Conservation (phyloP, 108 stramenopile species). For the Cyclotella kingstonii region DNA sequence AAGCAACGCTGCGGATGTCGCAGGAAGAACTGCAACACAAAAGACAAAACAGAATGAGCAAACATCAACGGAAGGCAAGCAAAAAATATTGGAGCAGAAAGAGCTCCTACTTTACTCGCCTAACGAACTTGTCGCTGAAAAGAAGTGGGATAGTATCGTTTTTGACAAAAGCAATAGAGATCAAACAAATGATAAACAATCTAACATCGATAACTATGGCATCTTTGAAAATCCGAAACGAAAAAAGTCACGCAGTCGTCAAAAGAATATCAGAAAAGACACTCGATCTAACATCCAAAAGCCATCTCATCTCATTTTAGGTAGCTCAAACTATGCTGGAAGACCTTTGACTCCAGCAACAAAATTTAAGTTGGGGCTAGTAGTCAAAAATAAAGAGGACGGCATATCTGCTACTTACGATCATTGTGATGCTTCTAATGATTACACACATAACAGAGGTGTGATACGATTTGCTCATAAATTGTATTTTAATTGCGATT, state of each 20-base stretch:
- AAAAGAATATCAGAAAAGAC: slow-evolving; percentile 86
- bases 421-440: too few species aligned
- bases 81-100: slow-evolving; percentile 14
- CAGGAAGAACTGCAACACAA: not conserved
- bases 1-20: not conserved
- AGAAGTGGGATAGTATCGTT: not conserved
- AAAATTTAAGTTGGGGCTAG: slow-evolving; percentile 36
- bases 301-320: slow-evolving; percentile 60
- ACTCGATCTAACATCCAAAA: slow-evolving; percentile 54
- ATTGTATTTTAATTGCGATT: too few species aligned
- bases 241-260: slow-evolving; percentile 64
- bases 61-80: slow-evolving; percentile 61
- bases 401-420: slow-evolving; percentile 1
- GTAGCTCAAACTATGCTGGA: slow-evolving; percentile 50
- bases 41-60: slow-evolving; percentile 58
- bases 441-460: too few species aligned
- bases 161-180: slow-evolving; percentile 2
- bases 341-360: slow-evolving; percentile 68
- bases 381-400: not conserved
- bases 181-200: slow-evolving; percentile 11
- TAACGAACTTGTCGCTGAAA: not conserved
- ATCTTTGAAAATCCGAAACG: slow-evolving; percentile 22
- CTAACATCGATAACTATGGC: slow-evolving; percentile 2
- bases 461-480: too few species aligned
- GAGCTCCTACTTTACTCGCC: too few species aligned